Evolutionary conservation across 2,329 filamentous ascomycete species (phyloP), one percentile per base, ranked within the genome.

Genomic region (Akanthomyces lecanii): DNA sequence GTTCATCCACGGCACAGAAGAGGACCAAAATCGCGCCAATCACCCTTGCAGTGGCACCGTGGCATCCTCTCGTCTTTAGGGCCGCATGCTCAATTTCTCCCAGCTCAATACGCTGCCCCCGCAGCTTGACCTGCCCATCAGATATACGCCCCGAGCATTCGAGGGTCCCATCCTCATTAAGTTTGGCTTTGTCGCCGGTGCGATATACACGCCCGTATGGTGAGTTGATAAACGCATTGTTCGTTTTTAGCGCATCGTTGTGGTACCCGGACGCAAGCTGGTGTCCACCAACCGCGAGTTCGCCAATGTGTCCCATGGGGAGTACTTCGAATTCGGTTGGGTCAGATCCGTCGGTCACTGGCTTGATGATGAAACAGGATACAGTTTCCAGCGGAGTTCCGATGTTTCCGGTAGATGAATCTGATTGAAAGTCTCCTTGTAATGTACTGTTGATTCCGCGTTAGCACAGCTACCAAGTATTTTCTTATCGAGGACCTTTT

Each of bases 251-350:
- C 0, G 85, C 83, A 12, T 91, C 84, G 70, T 97, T 96, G 58
- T 97, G 80, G 72, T 97, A 97, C 8, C 86, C 90, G 56, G 84
- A 79, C 10, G 93, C 92, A 56, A 96, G 80, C 69, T 97, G 93
- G 58, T 84, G 76, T 0, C 93, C 93, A 11, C 92, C 92, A 33
- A 97, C 80, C 3, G 88, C 90, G 36, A 97, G 83, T 72, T 97
- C 93, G 4, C 92, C 92, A 30, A 87, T 76, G 65, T 91, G 82
- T 0, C 90, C 91, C 7, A 82, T 65, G 0, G 87, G 85, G 0
- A 93, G 74, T 18, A 92, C 70, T 4, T 78, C 75, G 40, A 86
- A 77, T 7, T 75, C 67, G 7, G 68, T 66, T 25, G 69, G 54
- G 1, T 45, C 61, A 5, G 59, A 62, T 4, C 74, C 75, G 4